phyloP scores from a whole-genome alignment of 2,329 filamentous ascomycete genomes.

The Tolypocladium amazonense region DNA sequence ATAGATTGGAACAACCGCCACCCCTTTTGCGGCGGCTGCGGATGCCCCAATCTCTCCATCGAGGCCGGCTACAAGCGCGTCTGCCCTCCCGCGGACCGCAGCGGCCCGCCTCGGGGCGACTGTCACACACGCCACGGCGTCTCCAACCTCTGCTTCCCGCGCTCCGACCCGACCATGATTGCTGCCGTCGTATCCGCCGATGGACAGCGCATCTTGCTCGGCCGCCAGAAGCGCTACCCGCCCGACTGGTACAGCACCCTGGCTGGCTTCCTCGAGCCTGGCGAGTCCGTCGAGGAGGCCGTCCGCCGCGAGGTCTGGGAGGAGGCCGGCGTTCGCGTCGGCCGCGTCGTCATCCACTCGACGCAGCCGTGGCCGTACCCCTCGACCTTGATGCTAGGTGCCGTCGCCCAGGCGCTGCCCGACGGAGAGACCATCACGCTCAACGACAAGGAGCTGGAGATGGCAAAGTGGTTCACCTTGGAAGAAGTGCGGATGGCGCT shows the following conservation, averaged over 20 bases:
- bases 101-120: slow-evolving; percentile 45
- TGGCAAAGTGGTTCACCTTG: slow-evolving; percentile 77
- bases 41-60: slow-evolving; percentile 66
- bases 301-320: slow-evolving; percentile 80
- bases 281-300: slow-evolving; percentile 76
- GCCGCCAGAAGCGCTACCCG: slow-evolving; percentile 76
- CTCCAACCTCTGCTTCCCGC: slow-evolving; percentile 84
- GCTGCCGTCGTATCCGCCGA: slow-evolving; percentile 82
- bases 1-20: slow-evolving; percentile 93
- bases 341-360: slow-evolving; percentile 70
- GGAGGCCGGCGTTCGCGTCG: slow-evolving; percentile 67
- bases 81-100: slow-evolving; percentile 61
- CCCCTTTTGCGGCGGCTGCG: slow-evolving; percentile 84
- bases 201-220: slow-evolving; percentile 68
- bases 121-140: slow-evolving; percentile 78
- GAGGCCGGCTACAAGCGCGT: slow-evolving; percentile 73
- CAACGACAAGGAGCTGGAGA: slow-evolving; percentile 84
- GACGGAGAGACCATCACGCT: slow-evolving; percentile 63
- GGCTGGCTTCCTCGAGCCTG: slow-evolving; percentile 76
- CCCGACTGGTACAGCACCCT: slow-evolving; percentile 80
- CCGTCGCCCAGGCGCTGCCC: slow-evolving; percentile 75
- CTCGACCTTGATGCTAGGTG: slow-evolving; percentile 75
- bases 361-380: slow-evolving; percentile 86
- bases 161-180: slow-evolving; percentile 92
- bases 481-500: slow-evolving; percentile 74